Evolutionary conservation across 208 protist species (phyloP).

Genomic region (Trypanosoma cruzi): DNA sequence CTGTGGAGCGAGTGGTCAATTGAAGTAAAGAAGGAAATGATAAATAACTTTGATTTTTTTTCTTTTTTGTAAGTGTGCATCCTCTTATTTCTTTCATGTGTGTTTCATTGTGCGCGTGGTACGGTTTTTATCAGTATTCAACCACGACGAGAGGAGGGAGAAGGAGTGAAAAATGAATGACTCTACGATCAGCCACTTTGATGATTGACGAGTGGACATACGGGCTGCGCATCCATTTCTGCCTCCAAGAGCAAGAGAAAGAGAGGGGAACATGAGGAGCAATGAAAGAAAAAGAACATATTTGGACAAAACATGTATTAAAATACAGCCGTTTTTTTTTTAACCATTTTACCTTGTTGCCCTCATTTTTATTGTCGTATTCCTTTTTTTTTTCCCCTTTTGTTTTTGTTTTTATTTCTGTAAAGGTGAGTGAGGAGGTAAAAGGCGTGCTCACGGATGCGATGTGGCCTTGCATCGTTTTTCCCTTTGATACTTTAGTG

Average conservation of each 20-base stretch:
- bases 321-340: neutral
- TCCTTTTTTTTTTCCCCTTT: conserved; percentile 24
- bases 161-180: no score
- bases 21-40: neutral
- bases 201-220: no score
- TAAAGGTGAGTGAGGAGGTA: neutral
- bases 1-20: neutral
- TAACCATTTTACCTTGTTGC: neutral
- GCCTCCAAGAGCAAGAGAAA: neutral
- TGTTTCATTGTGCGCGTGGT: neutral
- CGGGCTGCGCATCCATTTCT: no score
- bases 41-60: conserved; percentile 20
- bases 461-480: neutral
- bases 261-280: neutral
- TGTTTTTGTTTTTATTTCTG: neutral
- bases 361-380: conserved; percentile 1
- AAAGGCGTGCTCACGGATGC: neutral
- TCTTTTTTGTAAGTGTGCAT: conserved; percentile 6
- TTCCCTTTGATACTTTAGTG: neutral
- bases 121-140: neutral
- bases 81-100: neutral
- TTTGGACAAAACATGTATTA: neutral
- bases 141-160: neutral
- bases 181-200: no score
- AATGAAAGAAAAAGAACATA: neutral